Conservation (phyloP, 176 grass and related monocot genomes). For the Triticum timopheevii region DNA sequence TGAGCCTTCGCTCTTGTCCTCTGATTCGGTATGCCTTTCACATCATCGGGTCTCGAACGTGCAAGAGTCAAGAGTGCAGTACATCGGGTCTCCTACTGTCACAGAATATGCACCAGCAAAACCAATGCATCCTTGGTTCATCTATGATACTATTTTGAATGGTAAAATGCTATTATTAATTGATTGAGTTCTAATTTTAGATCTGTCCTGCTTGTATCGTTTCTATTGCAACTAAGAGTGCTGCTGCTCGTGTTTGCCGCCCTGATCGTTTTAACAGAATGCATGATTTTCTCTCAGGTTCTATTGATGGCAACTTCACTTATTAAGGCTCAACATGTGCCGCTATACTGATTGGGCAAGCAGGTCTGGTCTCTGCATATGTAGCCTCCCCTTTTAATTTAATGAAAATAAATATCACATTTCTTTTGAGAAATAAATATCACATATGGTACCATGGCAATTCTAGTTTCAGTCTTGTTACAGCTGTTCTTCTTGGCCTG, state of each 20-base stretch:
- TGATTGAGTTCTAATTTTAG: neutral
- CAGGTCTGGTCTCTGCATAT: constrained; percentile 30
- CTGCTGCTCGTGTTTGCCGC: neutral
- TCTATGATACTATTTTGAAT: no score
- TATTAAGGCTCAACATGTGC: constrained; percentile 26
- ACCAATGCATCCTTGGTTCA: no score
- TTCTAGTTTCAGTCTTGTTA: constrained; percentile 19
- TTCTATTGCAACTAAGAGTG: neutral
- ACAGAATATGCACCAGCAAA: no score
- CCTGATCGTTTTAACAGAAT: constrained; percentile 1
- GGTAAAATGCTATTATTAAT: neutral
- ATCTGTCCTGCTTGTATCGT: no score
- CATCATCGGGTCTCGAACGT: no score
- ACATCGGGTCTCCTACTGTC: no score
- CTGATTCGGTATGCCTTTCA: no score
- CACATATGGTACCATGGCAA: neutral
- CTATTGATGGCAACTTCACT: neutral
- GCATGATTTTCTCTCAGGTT: neutral
- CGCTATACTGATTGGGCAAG: constrained; percentile 45
- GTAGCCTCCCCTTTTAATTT: neutral
- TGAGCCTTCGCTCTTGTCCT: no score
- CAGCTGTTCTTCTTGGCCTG: constrained; percentile 57
- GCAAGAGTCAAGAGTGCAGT: no score
- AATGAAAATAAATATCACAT: neutral
- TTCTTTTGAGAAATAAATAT: neutral